Evolutionary conservation across 2,329 filamentous ascomycete genomes (phyloP).

Genomic region (Exophiala sp.): DNA sequence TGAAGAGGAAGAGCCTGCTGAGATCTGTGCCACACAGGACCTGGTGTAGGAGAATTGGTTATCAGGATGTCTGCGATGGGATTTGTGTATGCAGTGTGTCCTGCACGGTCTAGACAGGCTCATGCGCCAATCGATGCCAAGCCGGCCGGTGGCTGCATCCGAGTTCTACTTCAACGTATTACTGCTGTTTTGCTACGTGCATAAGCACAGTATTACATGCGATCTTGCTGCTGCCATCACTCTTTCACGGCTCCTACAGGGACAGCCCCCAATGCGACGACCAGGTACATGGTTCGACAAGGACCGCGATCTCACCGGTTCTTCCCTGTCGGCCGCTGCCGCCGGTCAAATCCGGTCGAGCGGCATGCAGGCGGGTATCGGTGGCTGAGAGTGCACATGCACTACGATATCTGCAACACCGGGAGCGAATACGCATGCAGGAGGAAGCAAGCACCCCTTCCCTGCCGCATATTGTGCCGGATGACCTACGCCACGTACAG

Average conservation of each 20-base stretch:
- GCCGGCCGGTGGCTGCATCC: constrained; percentile 12
- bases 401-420: constrained; percentile 2
- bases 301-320: background rate
- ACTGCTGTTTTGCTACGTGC: too few relatives aligned
- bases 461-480: background rate
- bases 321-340: background rate
- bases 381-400: background rate
- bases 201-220: too few relatives aligned
- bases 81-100: background rate
- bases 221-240: background rate
- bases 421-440: background rate
- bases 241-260: background rate
- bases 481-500: background rate
- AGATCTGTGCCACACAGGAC: constrained; percentile 6
- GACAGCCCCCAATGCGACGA: background rate
- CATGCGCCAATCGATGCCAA: constrained; percentile 12
- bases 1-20: background rate
- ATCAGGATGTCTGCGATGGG: background rate
- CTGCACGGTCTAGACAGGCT: constrained; percentile 4
- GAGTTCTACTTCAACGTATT: background rate
- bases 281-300: background rate
- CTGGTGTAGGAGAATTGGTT: background rate
- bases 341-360: background rate
- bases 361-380: background rate
- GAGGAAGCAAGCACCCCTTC: background rate